phyloP scores from a whole-genome alignment of 768 basidiomycete genomes.

The Punctularia strigosozonata region DNA sequence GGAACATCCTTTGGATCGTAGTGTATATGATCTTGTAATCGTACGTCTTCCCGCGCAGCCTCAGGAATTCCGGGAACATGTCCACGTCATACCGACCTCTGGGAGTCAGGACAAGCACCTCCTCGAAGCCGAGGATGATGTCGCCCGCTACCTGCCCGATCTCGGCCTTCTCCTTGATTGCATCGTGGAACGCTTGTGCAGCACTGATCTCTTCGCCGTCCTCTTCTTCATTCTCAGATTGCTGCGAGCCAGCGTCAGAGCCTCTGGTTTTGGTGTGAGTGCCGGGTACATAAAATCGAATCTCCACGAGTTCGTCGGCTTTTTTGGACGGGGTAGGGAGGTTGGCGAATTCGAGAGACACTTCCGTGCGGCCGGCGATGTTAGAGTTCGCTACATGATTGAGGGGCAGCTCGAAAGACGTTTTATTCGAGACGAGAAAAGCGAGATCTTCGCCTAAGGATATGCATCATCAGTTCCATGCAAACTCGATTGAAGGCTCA shows the following conservation, averaged over 20 bases:
- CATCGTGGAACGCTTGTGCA: constrained; percentile 94
- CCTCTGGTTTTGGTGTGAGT: constrained; percentile 46
- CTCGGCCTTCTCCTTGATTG: constrained; percentile 92
- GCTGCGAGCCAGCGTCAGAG: constrained; percentile 66
- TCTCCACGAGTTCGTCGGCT: constrained; percentile 87
- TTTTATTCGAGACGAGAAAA: constrained; percentile 81
- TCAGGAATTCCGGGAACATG: constrained; percentile 91
- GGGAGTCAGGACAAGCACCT: constrained; percentile 89
- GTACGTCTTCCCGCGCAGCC: constrained; percentile 96
- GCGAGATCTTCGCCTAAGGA: constrained; percentile 76
- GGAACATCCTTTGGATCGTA: constrained; percentile 79
- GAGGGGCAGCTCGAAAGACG: constrained; percentile 84
- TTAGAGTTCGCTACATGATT: constrained; percentile 89
- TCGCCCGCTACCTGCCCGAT: constrained; percentile 88
- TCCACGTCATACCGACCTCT: constrained; percentile 97
- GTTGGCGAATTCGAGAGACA: constrained; percentile 88
- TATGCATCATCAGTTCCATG: background rate
- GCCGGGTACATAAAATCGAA: constrained; percentile 92
- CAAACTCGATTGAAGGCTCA: no score
- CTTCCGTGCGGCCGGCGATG: constrained; percentile 93
- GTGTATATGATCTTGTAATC: constrained; percentile 95
- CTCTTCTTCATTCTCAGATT: constrained; percentile 56
- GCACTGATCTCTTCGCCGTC: constrained; percentile 78
- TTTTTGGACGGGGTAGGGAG: constrained; percentile 26
- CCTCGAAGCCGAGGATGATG: constrained; percentile 88